These are phyloP conservation scores for Geotrichum klebahnii DNA, from an alignment of 1,139 yeast species.

Conservation along the genomic window DNA sequence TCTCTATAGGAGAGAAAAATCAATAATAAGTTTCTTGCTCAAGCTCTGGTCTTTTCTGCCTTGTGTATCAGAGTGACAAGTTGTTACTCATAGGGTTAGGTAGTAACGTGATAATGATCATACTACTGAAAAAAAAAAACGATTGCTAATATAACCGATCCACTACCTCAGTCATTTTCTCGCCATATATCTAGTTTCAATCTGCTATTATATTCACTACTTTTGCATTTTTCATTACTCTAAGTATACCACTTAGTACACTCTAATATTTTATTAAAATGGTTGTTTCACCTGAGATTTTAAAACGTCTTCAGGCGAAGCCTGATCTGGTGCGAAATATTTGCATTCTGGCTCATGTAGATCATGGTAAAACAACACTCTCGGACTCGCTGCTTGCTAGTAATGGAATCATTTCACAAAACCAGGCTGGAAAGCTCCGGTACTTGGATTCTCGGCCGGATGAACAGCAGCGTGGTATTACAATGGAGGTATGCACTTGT, in stretches of 20 bases:
- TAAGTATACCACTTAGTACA: neutral
- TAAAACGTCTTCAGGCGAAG: conserved; percentile 62
- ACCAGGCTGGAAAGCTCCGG: conserved; percentile 92
- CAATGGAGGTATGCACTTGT: conserved; percentile 60
- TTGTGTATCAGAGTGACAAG: too few relatives aligned
- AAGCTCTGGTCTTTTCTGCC: too few relatives aligned
- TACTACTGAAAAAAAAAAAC: too few relatives aligned
- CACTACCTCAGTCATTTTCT: too few relatives aligned
- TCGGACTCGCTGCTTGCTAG: conserved; percentile 91
- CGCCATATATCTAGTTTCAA: too few relatives aligned
- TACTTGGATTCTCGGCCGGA: conserved; percentile 92
- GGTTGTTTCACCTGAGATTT: conserved; percentile 55
- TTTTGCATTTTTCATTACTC: neutral
- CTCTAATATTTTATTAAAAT: conserved; percentile 17
- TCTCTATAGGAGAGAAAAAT: too few relatives aligned
- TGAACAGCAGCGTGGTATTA: conserved; percentile 92
- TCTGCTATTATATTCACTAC: neutral
- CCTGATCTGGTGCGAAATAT: conserved; percentile 76
- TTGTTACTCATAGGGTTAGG: neutral
- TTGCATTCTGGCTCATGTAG: conserved; percentile 96
- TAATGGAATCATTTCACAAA: conserved; percentile 91
- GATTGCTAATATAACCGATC: too few relatives aligned
- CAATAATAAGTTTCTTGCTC: too few relatives aligned
- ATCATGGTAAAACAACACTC: conserved; percentile 94
- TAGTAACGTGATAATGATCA: too few relatives aligned